phyloP scores from a whole-genome alignment of 2,329 filamentous ascomycete species.

The Fusarium sp. region DNA sequence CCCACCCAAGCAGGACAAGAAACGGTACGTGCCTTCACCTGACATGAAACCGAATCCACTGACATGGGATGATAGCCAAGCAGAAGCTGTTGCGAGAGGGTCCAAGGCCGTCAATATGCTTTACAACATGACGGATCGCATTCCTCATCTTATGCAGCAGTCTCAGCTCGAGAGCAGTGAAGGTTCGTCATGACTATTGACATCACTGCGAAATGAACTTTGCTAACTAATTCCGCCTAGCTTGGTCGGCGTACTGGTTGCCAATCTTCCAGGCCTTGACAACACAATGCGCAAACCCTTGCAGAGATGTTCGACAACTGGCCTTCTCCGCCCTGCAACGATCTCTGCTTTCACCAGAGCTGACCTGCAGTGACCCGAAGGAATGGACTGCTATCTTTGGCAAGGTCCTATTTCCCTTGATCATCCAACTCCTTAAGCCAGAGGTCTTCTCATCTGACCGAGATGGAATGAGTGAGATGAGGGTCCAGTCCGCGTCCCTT shows the following conservation, averaged over 20 bases:
- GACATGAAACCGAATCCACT: neutral
- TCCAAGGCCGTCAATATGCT: constrained; percentile 85
- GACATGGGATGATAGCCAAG: constrained; percentile 38
- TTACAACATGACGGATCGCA: constrained; percentile 82
- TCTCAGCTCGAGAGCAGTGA: constrained; percentile 91
- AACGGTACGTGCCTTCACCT: constrained; percentile 34
- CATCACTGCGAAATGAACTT: neutral
- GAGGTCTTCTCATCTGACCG: constrained; percentile 94
- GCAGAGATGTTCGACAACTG: constrained; percentile 89
- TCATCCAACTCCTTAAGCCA: constrained; percentile 87
- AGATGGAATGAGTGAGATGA: constrained; percentile 93
- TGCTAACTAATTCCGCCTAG: constrained; percentile 57
- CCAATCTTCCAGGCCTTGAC: constrained; percentile 92
- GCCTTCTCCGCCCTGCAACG: constrained; percentile 89
- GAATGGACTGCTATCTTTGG: constrained; percentile 97
- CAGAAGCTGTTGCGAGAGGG: constrained; percentile 77
- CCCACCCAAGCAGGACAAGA: constrained; percentile 40
- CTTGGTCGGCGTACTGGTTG: constrained; percentile 98
- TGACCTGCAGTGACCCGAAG: constrained; percentile 84
- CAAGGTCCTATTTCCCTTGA: constrained; percentile 92
- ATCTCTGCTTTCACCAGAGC: constrained; percentile 83
- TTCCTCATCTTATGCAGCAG: constrained; percentile 89
- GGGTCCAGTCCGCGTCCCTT: constrained; percentile 89
- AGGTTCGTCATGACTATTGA: constrained; percentile 61
- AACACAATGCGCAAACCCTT: constrained; percentile 92